These are phyloP conservation scores for Elaeagnus macrophylla DNA, from an alignment of 306 rosid genomes.

Conservation along the genomic window DNA sequence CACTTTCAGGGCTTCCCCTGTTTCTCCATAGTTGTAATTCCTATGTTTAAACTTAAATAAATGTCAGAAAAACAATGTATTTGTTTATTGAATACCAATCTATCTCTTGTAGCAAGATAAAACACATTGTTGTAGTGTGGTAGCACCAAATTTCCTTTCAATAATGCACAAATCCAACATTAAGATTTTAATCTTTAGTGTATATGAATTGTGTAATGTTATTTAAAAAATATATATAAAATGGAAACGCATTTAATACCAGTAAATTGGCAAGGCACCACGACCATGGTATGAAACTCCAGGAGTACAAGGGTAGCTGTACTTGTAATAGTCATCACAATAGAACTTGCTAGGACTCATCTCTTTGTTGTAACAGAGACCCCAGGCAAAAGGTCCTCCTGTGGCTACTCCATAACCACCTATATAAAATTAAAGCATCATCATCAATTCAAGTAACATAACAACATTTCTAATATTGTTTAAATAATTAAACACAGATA, in stretches of 20 bases:
- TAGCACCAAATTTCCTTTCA: not conserved
- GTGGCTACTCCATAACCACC: slow-evolving; percentile 99
- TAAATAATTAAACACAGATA: too few species aligned
- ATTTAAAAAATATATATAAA: not conserved
- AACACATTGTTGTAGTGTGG: too few species aligned
- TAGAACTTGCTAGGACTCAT: slow-evolving; percentile 80
- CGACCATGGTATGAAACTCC: slow-evolving; percentile 93
- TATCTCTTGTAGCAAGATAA: too few species aligned
- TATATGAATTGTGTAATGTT: not conserved
- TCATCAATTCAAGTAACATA: not conserved
- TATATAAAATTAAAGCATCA: slow-evolving; percentile 24
- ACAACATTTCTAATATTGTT: too few species aligned
- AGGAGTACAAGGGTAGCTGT: slow-evolving; percentile 77
- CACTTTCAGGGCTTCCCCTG: slow-evolving; percentile 64
- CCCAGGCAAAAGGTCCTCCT: slow-evolving; percentile 93
- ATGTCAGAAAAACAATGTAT: not conserved
- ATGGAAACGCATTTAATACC: slow-evolving; percentile 27
- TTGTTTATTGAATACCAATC: too few species aligned
- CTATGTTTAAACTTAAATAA: slow-evolving; percentile 22
- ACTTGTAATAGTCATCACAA: slow-evolving; percentile 77
- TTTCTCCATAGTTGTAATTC: slow-evolving; percentile 87
- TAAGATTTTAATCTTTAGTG: not conserved
- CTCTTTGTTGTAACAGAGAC: slow-evolving; percentile 92
- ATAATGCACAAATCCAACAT: not conserved
- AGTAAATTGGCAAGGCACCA: slow-evolving; percentile 88